Base-by-base conservation (phyloP, 78 protist species). In the Cavenderia fasciculata region DNA sequence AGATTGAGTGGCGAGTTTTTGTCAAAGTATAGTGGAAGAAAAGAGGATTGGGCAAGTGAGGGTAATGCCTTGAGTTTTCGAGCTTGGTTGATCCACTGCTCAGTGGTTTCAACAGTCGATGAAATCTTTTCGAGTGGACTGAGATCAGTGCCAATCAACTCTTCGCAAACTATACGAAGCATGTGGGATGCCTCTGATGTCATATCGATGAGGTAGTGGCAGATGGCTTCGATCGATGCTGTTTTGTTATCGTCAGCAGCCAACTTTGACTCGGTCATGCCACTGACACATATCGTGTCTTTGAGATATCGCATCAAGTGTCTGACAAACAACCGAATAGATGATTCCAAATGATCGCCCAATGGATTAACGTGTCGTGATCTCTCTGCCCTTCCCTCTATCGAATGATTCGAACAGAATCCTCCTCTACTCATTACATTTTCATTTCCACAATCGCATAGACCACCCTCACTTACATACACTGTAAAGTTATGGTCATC, bases 371-470 rank as follows among this genome's bases (percentile, higher is more conserved):
- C n/a, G n/a, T n/a, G n/a, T n/a, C n/a, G n/a, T n/a, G n/a, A n/a
- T n/a, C n/a, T n/a, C n/a, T n/a, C n/a, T 57, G 18, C 63, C 4
- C 33, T 27, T 27, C 27, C 34, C 4, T 7, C 5, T 21, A 27
- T 36, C 4, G 38, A 23, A 57, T 57, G 63, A 27, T 57, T 57
- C 10, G n/a, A 23, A 27, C 63, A 57, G 27, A 57, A 57, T 10
- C 63, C 63, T 27, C 63, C 27, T 57, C 41, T 27, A 6, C 27
- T 57, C 63, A 57, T 57, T 27, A 57, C 27, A 27, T 29, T 27
- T 2, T 21, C 63, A 57, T 57, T 57, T 23, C 72, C 72, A 36
- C 72, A 63, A 63, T 63, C 72, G n/a, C 72, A 63, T 7, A 63
- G 18, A 5, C 51, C 72, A 57, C 63, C 63, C 2, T 43, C 12